These are phyloP conservation scores for Malassezia furfur DNA, from an alignment of 1,284 basidiomycete species.

Conservation along the genomic window DNA sequence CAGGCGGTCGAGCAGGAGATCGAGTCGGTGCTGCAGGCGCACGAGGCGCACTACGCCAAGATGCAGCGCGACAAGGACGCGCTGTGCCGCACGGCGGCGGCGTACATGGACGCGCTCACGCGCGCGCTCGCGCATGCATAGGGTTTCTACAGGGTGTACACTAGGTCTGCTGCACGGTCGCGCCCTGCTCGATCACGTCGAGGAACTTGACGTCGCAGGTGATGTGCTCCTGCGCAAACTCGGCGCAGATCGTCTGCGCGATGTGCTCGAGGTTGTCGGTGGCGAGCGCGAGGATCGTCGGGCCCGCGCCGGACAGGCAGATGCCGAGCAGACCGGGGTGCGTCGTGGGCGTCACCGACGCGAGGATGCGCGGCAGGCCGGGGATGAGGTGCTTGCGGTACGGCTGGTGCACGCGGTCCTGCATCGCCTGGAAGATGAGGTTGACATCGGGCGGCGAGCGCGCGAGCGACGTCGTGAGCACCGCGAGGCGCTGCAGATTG, in stretches of 20 bases:
- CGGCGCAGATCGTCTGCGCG: constrained; percentile 31
- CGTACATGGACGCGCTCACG: constrained; percentile 15
- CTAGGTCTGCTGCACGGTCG: constrained; percentile 18
- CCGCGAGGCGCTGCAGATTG: constrained; percentile 91
- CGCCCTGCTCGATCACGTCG: constrained; percentile 38
- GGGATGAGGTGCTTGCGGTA: constrained; percentile 87
- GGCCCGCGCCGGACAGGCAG: constrained; percentile 93
- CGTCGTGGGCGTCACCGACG: constrained; percentile 70
- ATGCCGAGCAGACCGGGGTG: constrained; percentile 93
- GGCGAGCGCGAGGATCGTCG: constrained; percentile 93
- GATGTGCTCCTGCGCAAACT: constrained; percentile 38
- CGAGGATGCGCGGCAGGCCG: constrained; percentile 58
- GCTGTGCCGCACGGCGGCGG: constrained; percentile 7
- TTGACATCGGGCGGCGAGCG: constrained; percentile 81
- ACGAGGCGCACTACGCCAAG: constrained; percentile 10
- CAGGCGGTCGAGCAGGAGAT: constrained; percentile 13
- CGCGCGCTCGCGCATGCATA: constrained; percentile 16
- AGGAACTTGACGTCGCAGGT: constrained; percentile 36
- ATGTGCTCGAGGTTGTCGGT: constrained; percentile 52
- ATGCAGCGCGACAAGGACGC: constrained; percentile 18
- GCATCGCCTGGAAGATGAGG: constrained; percentile 98
- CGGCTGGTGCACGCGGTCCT: constrained; percentile 93
- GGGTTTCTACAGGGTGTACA: constrained; percentile 7
- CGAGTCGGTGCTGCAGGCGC: constrained; percentile 12
- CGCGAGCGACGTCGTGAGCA: constrained; percentile 88